phyloP scores from a whole-genome alignment of 345 rosid genomes.

The Punica granatum region DNA sequence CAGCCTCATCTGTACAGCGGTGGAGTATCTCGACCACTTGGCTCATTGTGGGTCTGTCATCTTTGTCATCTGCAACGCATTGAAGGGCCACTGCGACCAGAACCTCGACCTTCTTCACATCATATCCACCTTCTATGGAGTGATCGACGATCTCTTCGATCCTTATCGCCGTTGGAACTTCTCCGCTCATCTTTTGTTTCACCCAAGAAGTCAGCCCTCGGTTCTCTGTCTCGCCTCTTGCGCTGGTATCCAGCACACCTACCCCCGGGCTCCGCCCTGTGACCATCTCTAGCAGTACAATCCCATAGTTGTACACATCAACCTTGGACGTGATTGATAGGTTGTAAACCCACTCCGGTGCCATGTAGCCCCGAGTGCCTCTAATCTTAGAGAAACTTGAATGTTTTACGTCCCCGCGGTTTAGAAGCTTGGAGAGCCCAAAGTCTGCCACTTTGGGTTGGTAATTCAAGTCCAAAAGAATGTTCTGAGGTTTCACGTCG shows the following conservation, averaged over 20 bases:
- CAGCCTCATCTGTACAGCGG: background rate
- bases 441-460: slow-evolving; percentile 21
- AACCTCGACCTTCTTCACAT: slow-evolving; percentile 12
- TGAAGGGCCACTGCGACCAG: slow-evolving; percentile 19
- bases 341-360: slow-evolving; percentile 22
- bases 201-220: slow-evolving; percentile 12
- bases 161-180: slow-evolving; percentile 1
- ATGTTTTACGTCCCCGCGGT: background rate
- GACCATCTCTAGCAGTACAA: slow-evolving; percentile 28
- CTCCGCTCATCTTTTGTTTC: slow-evolving; percentile 12
- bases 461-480: slow-evolving; percentile 14
- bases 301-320: slow-evolving; percentile 32
- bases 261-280: slow-evolving; percentile 6
- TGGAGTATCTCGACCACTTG: slow-evolving; percentile 26
- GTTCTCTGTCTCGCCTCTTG: background rate
- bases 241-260: slow-evolving; percentile 4
- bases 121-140: background rate
- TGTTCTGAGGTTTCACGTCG: slow-evolving; percentile 26
- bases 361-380: slow-evolving; percentile 29
- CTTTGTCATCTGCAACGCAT: slow-evolving; percentile 25
- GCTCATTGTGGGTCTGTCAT: slow-evolving; percentile 27
- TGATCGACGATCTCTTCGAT: slow-evolving; percentile 19
- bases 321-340: slow-evolving; percentile 30
- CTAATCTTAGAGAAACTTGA: slow-evolving; percentile 11
- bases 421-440: slow-evolving; percentile 15